These are phyloP conservation scores for Ascochyta lentis DNA, from an alignment of 2,329 filamentous ascomycete species.

Conservation along the genomic window DNA sequence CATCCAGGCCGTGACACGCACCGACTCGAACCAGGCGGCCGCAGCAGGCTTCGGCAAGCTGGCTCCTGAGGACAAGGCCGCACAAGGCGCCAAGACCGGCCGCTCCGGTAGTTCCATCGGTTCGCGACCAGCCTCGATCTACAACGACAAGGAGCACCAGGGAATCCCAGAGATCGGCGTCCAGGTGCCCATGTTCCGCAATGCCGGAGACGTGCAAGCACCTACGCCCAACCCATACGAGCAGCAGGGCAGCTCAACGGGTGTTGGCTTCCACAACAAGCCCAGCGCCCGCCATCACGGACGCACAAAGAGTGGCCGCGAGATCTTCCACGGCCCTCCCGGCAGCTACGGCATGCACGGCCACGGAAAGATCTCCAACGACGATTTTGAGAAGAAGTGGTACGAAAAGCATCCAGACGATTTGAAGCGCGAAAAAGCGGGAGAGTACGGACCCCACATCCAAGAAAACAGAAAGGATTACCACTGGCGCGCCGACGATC, in stretches of 20 bases:
- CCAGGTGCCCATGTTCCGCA: constrained; percentile 90
- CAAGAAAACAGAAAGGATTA: constrained; percentile 72
- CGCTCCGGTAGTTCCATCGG: constrained; percentile 45
- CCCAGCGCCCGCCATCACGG: constrained; percentile 61
- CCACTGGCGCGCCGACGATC: constrained; percentile 85
- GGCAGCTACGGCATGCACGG: constrained; percentile 94
- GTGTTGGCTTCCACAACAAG: constrained; percentile 62
- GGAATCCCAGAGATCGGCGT: constrained; percentile 93
- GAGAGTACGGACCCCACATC: constrained; percentile 65
- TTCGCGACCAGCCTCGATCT: constrained; percentile 62
- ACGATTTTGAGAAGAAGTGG: constrained; percentile 90
- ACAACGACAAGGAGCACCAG: constrained; percentile 71
- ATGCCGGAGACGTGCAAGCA: constrained; percentile 94
- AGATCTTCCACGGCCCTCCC: constrained; percentile 74
- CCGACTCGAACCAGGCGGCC: constrained; percentile 85
- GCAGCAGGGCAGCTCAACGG: constrained; percentile 47
- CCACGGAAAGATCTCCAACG: constrained; percentile 76
- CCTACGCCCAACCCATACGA: constrained; percentile 75
- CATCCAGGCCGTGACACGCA: constrained; percentile 84
- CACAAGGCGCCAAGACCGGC: constrained; percentile 28
- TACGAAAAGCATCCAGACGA: constrained; percentile 90
- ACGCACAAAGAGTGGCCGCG: constrained; percentile 75
- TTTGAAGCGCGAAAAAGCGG: constrained; percentile 74
- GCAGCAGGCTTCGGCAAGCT: constrained; percentile 80
- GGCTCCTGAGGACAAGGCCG: constrained; percentile 40